Percentiles rank a stretch among this genome's conserved stretches.
Evolutionary conservation across 371 early-diverging fungal genomes (phyloP).

Genomic region (Cokeromyces recurvatus): DNA sequence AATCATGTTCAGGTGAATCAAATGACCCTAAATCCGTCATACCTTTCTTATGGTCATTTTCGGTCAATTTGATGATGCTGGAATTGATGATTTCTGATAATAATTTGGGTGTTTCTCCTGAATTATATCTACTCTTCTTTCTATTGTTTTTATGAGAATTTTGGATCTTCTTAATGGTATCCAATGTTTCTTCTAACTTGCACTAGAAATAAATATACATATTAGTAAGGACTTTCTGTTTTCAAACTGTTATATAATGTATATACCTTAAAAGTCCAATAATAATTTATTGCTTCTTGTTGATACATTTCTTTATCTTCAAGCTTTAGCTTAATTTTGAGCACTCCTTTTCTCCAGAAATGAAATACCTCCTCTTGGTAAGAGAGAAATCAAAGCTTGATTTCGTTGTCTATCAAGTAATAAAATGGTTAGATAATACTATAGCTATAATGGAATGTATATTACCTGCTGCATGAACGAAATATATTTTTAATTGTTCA

Average conservation of each 20-base stretch:
- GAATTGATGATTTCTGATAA: slow-evolving; percentile 6
- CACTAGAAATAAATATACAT: slow-evolving; percentile 6
- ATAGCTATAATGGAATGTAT: background rate
- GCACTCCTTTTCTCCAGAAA: slow-evolving; percentile 9
- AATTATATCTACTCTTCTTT: slow-evolving; percentile 6
- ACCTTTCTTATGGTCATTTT: slow-evolving; percentile 4
- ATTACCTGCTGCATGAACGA: slow-evolving; percentile 3
- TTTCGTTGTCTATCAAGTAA: slow-evolving; percentile 1
- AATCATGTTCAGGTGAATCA: slow-evolving; percentile 10
- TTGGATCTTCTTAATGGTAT: slow-evolving; percentile 7
- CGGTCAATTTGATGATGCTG: slow-evolving; percentile 6
- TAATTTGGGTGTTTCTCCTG: slow-evolving; percentile 5
- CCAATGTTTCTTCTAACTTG: slow-evolving; percentile 6
- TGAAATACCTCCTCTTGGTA: slow-evolving; percentile 6
- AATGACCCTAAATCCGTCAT: slow-evolving; percentile 5
- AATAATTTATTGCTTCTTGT: slow-evolving; percentile 1
- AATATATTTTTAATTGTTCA: slow-evolving; percentile 10
- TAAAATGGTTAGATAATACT: background rate
- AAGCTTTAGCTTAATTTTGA: slow-evolving; percentile 4
- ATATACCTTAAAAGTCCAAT: slow-evolving; percentile 15
- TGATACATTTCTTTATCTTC: slow-evolving; percentile 2
- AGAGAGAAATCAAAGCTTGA: background rate
- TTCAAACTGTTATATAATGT: slow-evolving; percentile 6
- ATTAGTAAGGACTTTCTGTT: slow-evolving; percentile 6
- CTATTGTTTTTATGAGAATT: slow-evolving; percentile 9